Evolutionary conservation across 805 yeast genomes (phyloP), one percentile per base, ranked within the genome.

Genomic region (Yarrowia osloensis): DNA sequence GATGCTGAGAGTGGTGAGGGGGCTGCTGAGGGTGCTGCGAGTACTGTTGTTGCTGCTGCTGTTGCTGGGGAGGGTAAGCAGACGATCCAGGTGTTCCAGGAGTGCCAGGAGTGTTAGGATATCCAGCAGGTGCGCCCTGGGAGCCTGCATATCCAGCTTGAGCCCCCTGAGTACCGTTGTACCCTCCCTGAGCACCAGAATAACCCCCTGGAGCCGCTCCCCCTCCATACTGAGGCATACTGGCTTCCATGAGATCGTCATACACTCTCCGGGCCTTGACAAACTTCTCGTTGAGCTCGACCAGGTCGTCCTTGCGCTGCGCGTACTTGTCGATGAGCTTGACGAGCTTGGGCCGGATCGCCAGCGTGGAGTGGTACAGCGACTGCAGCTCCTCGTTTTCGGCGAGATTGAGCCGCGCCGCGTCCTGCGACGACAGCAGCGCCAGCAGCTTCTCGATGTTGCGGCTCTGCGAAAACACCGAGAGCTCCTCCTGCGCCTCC

Each of bases 281-380:
- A 67, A 94, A 82, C 70, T 90, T 89, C 69, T 84, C 84, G 73
- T 91, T 88, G 71, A 94, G 80, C 22, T 85, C 85, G 69, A 86
- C 79, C 68, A 94, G 79, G 70, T 94, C 98, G 71, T 92, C 90
- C 74, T 89, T 86, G 73, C 91, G 85, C 52, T 85, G 83, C 40
- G 91, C 83, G 76, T 91, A 89, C 75, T 90, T 86, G 67, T 91
- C 97, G 69, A 95, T 85, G 72, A 87, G 78, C 72, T 85, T 85
- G 17, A 90, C 90, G 69, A 95, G 80, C 69, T 86, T 84, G 0
- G 92, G 91, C 70, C 96, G 86, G 61, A 91, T 79, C 4, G 92
- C 86, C 19, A 89, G 83, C 0, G 92, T 81, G 15, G 86, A 82
- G 65, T 91, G 90, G 75, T 93, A 90, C 68, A 91, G 78, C 37